These are phyloP conservation scores for Dunaliella primolecta DNA, from an alignment of 139 green algal species.

Conservation along the genomic window DNA sequence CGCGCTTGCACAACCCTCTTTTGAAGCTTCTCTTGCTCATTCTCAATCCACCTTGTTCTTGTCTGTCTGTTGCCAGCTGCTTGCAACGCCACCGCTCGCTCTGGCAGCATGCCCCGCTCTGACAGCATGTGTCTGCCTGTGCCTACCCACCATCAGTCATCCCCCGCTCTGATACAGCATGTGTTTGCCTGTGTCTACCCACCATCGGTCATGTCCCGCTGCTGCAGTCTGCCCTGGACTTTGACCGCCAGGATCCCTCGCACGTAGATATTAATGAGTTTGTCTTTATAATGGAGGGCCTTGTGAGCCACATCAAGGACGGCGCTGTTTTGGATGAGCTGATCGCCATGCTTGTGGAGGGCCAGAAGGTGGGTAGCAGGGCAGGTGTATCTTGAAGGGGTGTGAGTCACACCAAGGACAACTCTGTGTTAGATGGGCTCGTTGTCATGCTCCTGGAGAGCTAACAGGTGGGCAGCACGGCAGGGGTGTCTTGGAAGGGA, in stretches of 20 bases:
- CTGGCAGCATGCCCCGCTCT: no score
- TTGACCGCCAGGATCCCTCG: slow-evolving; percentile 8
- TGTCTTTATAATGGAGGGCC: not conserved
- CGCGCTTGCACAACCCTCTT: no score
- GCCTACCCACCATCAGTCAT: no score
- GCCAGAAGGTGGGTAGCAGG: not conserved
- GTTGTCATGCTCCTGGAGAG: slow-evolving; percentile 7
- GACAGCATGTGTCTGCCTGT: no score
- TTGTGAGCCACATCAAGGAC: slow-evolving; percentile 18
- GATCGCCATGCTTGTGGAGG: slow-evolving; percentile 9
- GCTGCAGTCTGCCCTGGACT: slow-evolving; percentile 23
- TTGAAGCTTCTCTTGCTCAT: no score
- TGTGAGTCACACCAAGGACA: slow-evolving; percentile 13
- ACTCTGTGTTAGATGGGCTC: slow-evolving; percentile 22
- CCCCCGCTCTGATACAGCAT: no score
- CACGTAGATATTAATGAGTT: slow-evolving; percentile 28
- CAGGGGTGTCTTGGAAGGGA: not conserved
- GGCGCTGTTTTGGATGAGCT: slow-evolving; percentile 24
- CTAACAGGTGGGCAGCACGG: not conserved
- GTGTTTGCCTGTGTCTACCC: no score
- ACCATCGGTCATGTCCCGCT: no score
- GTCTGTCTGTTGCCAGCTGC: no score
- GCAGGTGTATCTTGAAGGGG: not conserved
- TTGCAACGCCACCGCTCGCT: no score
- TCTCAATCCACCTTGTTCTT: no score